Evolutionary conservation across 2,329 filamentous ascomycete genomes (phyloP).

Genomic region (Curvularia verruculosa): DNA sequence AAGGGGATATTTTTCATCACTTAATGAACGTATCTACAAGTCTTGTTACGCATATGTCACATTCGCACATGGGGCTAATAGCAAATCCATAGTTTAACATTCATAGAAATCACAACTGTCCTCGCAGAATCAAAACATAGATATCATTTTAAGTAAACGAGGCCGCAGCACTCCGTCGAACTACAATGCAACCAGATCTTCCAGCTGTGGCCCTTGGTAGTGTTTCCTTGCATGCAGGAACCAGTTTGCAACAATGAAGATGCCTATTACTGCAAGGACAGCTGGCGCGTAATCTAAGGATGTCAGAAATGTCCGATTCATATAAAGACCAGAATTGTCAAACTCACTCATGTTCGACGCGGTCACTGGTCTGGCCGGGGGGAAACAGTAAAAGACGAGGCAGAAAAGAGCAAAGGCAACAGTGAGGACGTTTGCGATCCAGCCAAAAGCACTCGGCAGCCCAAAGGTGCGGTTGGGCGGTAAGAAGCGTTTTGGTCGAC

Average conservation of each 20-base stretch:
- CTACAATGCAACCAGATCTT: background rate
- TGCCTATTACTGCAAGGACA: background rate
- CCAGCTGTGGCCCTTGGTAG: background rate
- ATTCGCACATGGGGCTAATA: background rate
- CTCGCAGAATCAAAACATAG: background rate
- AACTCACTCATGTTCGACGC: background rate
- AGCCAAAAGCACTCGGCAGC: background rate
- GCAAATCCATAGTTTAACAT: background rate
- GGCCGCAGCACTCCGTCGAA: background rate
- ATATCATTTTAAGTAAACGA: background rate
- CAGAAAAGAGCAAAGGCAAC: background rate
- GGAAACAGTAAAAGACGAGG: background rate
- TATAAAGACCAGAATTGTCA: background rate
- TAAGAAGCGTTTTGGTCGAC: background rate
- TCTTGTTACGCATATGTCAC: background rate
- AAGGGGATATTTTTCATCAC: background rate
- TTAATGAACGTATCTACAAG: background rate
- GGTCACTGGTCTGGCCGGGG: background rate
- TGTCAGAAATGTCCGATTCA: background rate
- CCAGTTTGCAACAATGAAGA: background rate
- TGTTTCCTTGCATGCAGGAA: slow-evolving; percentile 1
- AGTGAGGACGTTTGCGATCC: background rate
- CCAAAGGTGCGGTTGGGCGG: background rate
- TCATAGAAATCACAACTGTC: background rate
- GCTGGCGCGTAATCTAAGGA: background rate